phyloP scores from a whole-genome alignment of 306 rosid genomes.

The Trifolium repens region DNA sequence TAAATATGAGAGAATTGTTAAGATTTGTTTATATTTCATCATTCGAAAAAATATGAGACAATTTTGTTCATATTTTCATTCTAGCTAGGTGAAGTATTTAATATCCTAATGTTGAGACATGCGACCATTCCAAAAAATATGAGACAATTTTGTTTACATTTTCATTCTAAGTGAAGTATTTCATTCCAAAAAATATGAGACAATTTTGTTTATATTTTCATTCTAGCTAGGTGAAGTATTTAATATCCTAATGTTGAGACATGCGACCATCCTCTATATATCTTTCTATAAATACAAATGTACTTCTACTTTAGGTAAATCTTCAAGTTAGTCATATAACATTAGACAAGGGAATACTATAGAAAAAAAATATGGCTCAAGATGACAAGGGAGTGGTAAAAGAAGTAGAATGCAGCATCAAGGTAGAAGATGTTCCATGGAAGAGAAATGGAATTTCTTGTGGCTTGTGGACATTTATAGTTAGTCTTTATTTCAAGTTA shows the following conservation, averaged over 20 bases:
- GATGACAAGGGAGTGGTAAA: conserved; percentile 36
- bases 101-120: conserved; percentile 32
- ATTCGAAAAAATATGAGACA: too few relatives aligned
- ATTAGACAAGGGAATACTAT: background rate
- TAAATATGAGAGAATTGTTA: too few relatives aligned
- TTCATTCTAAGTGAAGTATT: background rate
- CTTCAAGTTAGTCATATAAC: background rate
- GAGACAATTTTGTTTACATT: too few relatives aligned
- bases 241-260: conserved; percentile 32
- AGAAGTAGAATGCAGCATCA: conserved; percentile 67
- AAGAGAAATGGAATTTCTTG: conserved; percentile 4
- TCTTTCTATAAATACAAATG: conserved; percentile 39
- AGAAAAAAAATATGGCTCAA: conserved; percentile 34
- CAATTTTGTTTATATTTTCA: too few relatives aligned
- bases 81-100: conserved; percentile 8
- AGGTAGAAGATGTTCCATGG: conserved; percentile 49
- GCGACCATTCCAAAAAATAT: background rate
- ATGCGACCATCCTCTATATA: background rate
- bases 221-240: conserved; percentile 11
- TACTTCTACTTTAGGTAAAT: background rate
- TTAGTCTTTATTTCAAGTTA: conserved; percentile 49
- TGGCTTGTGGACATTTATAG: conserved; percentile 44
- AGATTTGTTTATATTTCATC: too few relatives aligned
- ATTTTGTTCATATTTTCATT: too few relatives aligned
- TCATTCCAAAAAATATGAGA: too few relatives aligned